Evolutionary conservation across 1,139 yeast species (phyloP).

Genomic region (Hemisphaericaspora xylanilytica): DNA sequence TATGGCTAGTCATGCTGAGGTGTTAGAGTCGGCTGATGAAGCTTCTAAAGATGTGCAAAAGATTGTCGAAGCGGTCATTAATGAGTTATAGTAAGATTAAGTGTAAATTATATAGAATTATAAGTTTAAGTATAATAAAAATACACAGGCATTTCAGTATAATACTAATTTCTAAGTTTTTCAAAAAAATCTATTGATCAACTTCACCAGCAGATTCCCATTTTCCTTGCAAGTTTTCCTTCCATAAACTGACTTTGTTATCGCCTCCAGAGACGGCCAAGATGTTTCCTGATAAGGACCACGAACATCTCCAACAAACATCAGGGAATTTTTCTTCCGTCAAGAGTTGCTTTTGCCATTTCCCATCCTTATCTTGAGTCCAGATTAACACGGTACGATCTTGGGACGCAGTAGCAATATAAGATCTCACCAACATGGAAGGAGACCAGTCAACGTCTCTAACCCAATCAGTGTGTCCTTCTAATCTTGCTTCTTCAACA

Average conservation of each 20-base stretch:
- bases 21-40: slow-evolving; percentile 72
- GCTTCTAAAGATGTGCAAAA: slow-evolving; percentile 80
- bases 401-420: slow-evolving; percentile 97
- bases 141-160: too few species aligned
- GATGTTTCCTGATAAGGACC: slow-evolving; percentile 95
- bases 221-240: slow-evolving; percentile 86
- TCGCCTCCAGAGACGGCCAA: slow-evolving; percentile 97
- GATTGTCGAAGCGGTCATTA: slow-evolving; percentile 64
- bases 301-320: slow-evolving; percentile 97
- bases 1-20: slow-evolving; percentile 88
- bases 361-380: slow-evolving; percentile 68
- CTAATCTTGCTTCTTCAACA: slow-evolving; percentile 69
- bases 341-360: slow-evolving; percentile 79
- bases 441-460: slow-evolving; percentile 99
- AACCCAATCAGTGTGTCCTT: slow-evolving; percentile 97
- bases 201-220: slow-evolving; percentile 98
- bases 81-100: slow-evolving; percentile 29
- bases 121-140: slow-evolving; percentile 1
- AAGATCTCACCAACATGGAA: slow-evolving; percentile 77
- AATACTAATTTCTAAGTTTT: too few species aligned
- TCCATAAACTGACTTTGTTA: slow-evolving; percentile 94
- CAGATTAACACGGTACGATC: slow-evolving; percentile 93
- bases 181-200: slow-evolving; percentile 62
- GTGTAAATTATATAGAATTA: too few species aligned
- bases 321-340: slow-evolving; percentile 87